Percentiles rank a stretch among this genome's conserved stretches.
Conservation (phyloP, 768 basidiomycete genomes). For the Mycena filopes region DNA sequence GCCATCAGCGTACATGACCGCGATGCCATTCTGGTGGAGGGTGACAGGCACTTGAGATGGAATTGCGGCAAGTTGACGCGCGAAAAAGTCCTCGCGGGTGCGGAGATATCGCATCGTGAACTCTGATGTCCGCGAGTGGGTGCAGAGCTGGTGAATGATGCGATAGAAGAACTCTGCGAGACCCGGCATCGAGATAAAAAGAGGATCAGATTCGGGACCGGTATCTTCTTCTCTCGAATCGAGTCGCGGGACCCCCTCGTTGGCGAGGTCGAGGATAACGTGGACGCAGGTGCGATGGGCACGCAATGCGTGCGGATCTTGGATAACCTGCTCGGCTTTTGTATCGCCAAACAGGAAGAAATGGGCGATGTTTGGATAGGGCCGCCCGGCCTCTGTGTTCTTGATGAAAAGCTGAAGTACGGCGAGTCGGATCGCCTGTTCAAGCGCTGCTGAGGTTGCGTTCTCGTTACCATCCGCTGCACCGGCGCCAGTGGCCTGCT, state of each 20-base stretch:
- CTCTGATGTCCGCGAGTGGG: constrained; percentile 85
- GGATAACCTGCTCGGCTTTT: constrained; percentile 70
- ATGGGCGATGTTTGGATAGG: constrained; percentile 88
- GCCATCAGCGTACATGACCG: constrained; percentile 78
- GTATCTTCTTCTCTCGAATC: constrained; percentile 54
- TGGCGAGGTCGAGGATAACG: constrained; percentile 81
- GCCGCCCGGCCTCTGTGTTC: constrained; percentile 69
- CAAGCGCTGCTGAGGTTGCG: constrained; percentile 56
- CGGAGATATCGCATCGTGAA: constrained; percentile 87
- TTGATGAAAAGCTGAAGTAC: constrained; percentile 86
- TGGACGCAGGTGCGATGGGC: constrained; percentile 80
- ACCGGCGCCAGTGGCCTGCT: constrained; percentile 78
- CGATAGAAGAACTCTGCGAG: constrained; percentile 89
- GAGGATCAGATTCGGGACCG: constrained; percentile 54
- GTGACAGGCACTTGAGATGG: constrained; percentile 71
- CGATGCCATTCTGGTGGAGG: constrained; percentile 60
- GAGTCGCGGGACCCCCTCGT: constrained; percentile 72
- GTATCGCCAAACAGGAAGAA: constrained; percentile 82
- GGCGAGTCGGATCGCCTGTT: constrained; percentile 78
- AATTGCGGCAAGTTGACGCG: constrained; percentile 81
- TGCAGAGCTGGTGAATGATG: constrained; percentile 86
- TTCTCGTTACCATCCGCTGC: constrained; percentile 61
- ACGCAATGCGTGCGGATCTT: constrained; percentile 82
- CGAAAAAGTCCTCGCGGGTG: constrained; percentile 90
- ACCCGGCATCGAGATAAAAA: constrained; percentile 74